These are phyloP conservation scores for Leishmania lainsoni DNA, from an alignment of 208 protist genomes.

Conservation along the genomic window DNA sequence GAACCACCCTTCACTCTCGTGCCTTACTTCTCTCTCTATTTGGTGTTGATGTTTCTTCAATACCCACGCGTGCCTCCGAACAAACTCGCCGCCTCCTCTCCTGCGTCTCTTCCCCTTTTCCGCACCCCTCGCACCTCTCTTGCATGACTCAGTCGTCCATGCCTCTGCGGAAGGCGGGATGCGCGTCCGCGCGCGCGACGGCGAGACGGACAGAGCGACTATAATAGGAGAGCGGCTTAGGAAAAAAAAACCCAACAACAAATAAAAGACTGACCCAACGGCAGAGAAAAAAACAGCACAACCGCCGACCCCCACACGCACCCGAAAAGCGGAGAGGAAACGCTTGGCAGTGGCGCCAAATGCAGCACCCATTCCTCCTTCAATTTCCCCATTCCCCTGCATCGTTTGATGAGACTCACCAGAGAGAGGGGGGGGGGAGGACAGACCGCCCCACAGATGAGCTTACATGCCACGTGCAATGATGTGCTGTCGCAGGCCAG, in stretches of 20 bases:
- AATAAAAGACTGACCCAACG: too few species aligned
- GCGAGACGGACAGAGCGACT: too few species aligned
- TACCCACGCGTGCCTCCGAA: neutral
- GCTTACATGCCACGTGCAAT: neutral
- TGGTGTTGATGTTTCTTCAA: neutral
- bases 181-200: too few species aligned
- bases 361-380: neutral
- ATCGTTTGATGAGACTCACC: neutral
- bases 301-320: too few species aligned
- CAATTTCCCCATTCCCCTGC: slow-evolving; percentile 3
- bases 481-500: neutral
- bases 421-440: neutral
- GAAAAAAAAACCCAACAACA: too few species aligned
- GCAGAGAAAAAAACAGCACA: too few species aligned
- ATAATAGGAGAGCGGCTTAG: too few species aligned
- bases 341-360: too few species aligned
- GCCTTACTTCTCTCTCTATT: neutral
- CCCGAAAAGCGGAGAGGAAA: too few species aligned
- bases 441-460: neutral
- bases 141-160: neutral
- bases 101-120: slow-evolving; percentile 7
- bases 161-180: too few species aligned
- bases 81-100: neutral
- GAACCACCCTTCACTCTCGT: neutral
- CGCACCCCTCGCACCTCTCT: neutral